These are phyloP conservation scores for Mesembryanthemum crystallinum DNA, from an alignment of 148 eudicot species.

Conservation along the genomic window DNA sequence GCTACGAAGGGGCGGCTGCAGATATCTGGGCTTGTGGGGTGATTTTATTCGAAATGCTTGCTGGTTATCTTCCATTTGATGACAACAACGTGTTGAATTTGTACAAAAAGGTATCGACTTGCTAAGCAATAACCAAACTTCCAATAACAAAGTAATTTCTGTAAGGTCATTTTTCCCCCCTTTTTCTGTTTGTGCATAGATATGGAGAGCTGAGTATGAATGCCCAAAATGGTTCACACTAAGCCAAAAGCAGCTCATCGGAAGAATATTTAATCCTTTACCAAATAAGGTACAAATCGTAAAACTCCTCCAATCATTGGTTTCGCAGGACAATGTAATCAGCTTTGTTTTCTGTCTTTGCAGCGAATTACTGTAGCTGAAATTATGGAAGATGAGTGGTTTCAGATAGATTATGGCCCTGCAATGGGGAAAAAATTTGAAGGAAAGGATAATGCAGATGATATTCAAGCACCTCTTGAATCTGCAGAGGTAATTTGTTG, in stretches of 20 bases:
- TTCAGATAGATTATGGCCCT: conserved; percentile 45
- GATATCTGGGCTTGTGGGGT: conserved; percentile 75
- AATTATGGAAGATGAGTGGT: conserved; percentile 48
- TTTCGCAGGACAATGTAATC: not conserved
- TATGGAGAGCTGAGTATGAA: conserved; percentile 37
- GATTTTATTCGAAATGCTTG: conserved; percentile 52
- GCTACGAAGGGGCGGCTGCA: conserved; percentile 63
- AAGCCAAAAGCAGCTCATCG: conserved; percentile 37
- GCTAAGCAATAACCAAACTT: not conserved
- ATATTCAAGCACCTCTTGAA: conserved; percentile 32
- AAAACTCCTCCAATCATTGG: not conserved
- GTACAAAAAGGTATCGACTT: conserved; percentile 42
- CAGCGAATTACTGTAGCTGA: conserved; percentile 51
- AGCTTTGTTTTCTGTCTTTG: conserved; percentile 7
- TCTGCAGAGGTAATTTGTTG: conserved; percentile 33
- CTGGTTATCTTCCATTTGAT: conserved; percentile 53
- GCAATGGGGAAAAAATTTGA: conserved; percentile 25
- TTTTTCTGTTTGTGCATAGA: conserved; percentile 22
- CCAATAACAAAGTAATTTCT: not conserved
- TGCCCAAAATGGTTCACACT: conserved; percentile 52
- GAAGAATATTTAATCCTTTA: conserved; percentile 38
- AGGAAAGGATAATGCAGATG: conserved; percentile 23
- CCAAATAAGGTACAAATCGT: conserved; percentile 32
- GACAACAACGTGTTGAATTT: conserved; percentile 43
- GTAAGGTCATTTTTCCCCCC: not conserved